Base-by-base conservation (phyloP, 352 stramenopile genomes). In the Pythium coloratum region DNA sequence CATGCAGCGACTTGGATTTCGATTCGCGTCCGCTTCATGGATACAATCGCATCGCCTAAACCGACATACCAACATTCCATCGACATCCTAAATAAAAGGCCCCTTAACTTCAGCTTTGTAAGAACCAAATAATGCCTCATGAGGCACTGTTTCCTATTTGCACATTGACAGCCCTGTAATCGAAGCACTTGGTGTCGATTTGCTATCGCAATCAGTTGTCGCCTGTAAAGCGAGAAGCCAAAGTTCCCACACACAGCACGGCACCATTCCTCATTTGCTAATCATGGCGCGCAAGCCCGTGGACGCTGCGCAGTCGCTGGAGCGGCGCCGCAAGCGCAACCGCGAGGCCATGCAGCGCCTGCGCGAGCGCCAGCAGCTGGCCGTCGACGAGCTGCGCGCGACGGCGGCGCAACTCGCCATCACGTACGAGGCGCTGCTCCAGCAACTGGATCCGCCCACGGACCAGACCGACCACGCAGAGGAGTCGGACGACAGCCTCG, bases 341-440 rank as follows among this genome's bases (percentile, higher is more conserved):
- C 77, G 77, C 38, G 80, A 88, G 75, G 72, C 80, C 46, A 88
- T 86, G 80, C 80, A 86, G 64, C 80, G 80, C 30, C 60, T 80
- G 32, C 77, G 80, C 4, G 73, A 81, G 70, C 71, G 80, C 20
- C 68, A 81, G 44, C 62, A 72, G 64, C 74, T 79, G n/a, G 55
- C 82, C 32, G 79, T 84, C 67, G 67, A 76, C 20, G 54, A 64
- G 33, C 69, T 87, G 47, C 74, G 76, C 1, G 26, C 55, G 20
- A 73, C 76, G n/a, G 79, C 76, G 1, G 61, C 69, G n/a, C 30
- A 54, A 26, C 70, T 87, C 14, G 62, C 76, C 36, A 34, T 69
- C 40, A 74, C 62, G 32, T 71, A 82, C 68, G 59, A 70, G 7
- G 36, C 61, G 26, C 61, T 87, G 56, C 42, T 84, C 18, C 46